Evolutionary conservation across 2,329 filamentous ascomycete species (phyloP).

Genomic region (Monosporascus sp.): DNA sequence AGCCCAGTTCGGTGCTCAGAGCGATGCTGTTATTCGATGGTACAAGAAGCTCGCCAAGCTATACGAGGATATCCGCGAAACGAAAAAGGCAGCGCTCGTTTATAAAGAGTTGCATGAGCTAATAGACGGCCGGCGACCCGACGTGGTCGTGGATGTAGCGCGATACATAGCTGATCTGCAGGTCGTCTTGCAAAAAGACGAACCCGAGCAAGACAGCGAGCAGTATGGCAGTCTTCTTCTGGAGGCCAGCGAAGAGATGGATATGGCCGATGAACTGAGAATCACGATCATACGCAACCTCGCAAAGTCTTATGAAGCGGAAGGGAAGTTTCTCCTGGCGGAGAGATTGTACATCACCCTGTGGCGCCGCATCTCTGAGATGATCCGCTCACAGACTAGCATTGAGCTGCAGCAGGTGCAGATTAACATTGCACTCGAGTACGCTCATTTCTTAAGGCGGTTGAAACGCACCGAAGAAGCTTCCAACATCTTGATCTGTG

Average conservation of each 20-base stretch:
- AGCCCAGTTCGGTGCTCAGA: slow-evolving; percentile 26
- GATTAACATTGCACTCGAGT: slow-evolving; percentile 33
- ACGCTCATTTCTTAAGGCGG: slow-evolving; percentile 28
- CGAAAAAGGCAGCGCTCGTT: slow-evolving; percentile 24
- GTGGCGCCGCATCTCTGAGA: slow-evolving; percentile 32
- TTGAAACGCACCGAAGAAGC: slow-evolving; percentile 30
- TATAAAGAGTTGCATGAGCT: slow-evolving; percentile 31
- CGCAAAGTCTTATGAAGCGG: slow-evolving; percentile 28
- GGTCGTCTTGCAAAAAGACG: slow-evolving; percentile 25
- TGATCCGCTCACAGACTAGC: slow-evolving; percentile 22
- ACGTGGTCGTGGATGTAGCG: slow-evolving; percentile 23
- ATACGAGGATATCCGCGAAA: slow-evolving; percentile 30
- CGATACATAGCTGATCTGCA: slow-evolving; percentile 28
- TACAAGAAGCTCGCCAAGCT: slow-evolving; percentile 30
- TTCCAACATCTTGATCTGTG: slow-evolving; percentile 31
- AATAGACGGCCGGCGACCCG: slow-evolving; percentile 26
- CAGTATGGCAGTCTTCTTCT: slow-evolving; percentile 30
- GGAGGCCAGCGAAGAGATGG: slow-evolving; percentile 28
- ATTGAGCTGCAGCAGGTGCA: slow-evolving; percentile 30
- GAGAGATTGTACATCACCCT: slow-evolving; percentile 34
- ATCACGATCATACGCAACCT: slow-evolving; percentile 30
- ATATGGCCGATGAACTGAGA: slow-evolving; percentile 26
- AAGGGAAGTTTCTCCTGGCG: slow-evolving; percentile 26
- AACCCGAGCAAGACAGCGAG: slow-evolving; percentile 18
- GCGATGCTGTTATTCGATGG: slow-evolving; percentile 32